These are phyloP conservation scores for Hippophae tibetana DNA, from an alignment of 306 rosid species.

Conservation along the genomic window DNA sequence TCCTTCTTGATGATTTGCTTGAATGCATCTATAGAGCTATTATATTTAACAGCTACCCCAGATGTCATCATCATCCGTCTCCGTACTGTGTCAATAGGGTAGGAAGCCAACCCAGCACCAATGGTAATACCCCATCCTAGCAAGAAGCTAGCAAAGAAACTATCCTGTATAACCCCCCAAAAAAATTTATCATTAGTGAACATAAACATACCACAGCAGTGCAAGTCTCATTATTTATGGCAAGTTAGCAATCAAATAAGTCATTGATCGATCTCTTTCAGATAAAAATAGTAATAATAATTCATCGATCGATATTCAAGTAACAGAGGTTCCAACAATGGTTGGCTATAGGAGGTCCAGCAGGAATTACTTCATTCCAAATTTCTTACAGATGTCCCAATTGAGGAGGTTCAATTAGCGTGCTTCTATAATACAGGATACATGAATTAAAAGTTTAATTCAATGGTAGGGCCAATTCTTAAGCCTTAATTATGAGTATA, in stretches of 20 bases:
- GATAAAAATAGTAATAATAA: too few species aligned
- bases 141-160: constrained; percentile 78
- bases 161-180: constrained; percentile 50
- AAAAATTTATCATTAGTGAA: constrained; percentile 5
- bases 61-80: constrained; percentile 99
- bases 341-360: too few species aligned
- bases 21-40: constrained; percentile 68
- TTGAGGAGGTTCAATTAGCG: too few species aligned
- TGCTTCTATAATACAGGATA: too few species aligned
- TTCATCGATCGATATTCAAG: too few species aligned
- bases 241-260: neutral
- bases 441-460: too few species aligned
- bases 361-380: too few species aligned
- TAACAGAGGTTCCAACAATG: too few species aligned
- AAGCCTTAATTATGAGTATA: too few species aligned
- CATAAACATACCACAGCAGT: neutral
- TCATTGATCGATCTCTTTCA: too few species aligned
- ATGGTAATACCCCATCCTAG: constrained; percentile 86
- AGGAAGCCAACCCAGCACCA: constrained; percentile 81
- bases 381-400: too few species aligned
- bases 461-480: too few species aligned
- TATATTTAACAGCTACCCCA: constrained; percentile 89
- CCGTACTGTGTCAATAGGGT: constrained; percentile 78
- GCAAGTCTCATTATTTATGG: neutral
- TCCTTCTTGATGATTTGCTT: constrained; percentile 58